phyloP scores from a whole-genome alignment of 2,329 filamentous ascomycete species.

The Dryadomyces quercus-mongolicae region DNA sequence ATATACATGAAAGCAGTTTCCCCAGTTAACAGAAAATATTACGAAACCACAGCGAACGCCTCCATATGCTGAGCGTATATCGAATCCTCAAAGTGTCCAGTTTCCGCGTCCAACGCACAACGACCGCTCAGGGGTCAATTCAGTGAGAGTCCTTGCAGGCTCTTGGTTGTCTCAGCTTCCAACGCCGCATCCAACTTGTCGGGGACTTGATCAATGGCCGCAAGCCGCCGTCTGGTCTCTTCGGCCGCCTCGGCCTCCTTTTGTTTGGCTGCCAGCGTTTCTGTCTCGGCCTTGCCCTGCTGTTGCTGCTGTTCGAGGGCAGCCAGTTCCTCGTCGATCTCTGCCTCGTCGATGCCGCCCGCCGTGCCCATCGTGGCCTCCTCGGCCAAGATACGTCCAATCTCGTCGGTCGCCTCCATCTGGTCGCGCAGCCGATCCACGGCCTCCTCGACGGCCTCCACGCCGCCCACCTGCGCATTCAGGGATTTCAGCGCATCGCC shows the following conservation, averaged over 20 bases:
- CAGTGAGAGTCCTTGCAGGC: conserved; percentile 23
- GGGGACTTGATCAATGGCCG: conserved; percentile 27
- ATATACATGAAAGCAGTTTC: neutral
- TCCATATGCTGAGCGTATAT: too few relatives aligned
- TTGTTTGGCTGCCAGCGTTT: conserved; percentile 29
- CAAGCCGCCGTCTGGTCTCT: conserved; percentile 34
- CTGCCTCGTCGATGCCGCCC: conserved; percentile 56
- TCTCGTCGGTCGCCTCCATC: conserved; percentile 72
- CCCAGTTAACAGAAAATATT: neutral
- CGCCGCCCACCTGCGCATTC: conserved; percentile 66
- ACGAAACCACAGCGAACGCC: neutral
- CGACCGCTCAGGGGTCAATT: conserved; percentile 9
- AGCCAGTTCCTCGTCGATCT: conserved; percentile 80
- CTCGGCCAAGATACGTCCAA: conserved; percentile 65
- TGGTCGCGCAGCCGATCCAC: conserved; percentile 66
- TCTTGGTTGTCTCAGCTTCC: conserved; percentile 8
- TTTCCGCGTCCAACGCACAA: neutral
- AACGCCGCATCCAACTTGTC: neutral
- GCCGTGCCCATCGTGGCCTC: conserved; percentile 14
- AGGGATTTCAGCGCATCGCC: conserved; percentile 59
- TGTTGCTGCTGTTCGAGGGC: conserved; percentile 53
- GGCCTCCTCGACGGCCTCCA: conserved; percentile 62
- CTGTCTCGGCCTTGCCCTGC: conserved; percentile 17
- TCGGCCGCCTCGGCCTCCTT: conserved; percentile 14
- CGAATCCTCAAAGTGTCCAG: too few relatives aligned